phyloP scores from a whole-genome alignment of 495 filamentous ascomycete genomes.

The Aspergillus saccharolyticus region DNA sequence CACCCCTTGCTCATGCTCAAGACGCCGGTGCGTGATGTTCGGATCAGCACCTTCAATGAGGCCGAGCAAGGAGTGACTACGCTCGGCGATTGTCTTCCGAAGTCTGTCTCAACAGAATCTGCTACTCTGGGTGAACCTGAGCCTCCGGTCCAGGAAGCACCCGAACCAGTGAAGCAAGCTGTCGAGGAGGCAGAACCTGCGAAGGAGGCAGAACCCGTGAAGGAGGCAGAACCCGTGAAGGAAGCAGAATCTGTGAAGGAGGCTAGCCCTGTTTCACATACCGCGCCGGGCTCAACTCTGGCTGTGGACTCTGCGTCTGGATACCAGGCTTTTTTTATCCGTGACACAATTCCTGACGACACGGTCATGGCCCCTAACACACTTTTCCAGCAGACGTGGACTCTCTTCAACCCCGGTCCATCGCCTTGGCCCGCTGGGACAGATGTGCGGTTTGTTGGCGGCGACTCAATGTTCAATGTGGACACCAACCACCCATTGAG shows the following conservation, averaged over 20 bases:
- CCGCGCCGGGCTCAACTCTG: slow-evolving; percentile 22
- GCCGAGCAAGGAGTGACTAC: slow-evolving; percentile 53
- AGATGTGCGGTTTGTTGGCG: slow-evolving; percentile 85
- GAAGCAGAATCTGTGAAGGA: slow-evolving; percentile 54
- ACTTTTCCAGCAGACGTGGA: slow-evolving; percentile 87
- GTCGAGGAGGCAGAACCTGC: slow-evolving; percentile 49
- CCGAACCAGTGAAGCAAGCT: slow-evolving; percentile 29
- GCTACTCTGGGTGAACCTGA: slow-evolving; percentile 44
- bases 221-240: slow-evolving; percentile 47
- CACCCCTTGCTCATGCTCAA: slow-evolving; percentile 97
- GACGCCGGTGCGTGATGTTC: slow-evolving; percentile 84
- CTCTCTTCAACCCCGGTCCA: slow-evolving; percentile 78
- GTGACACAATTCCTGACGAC: slow-evolving; percentile 75
- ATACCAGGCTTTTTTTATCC: slow-evolving; percentile 70
- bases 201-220: slow-evolving; percentile 47
- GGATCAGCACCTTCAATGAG: slow-evolving; percentile 78
- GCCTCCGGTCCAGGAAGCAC: slow-evolving; percentile 57
- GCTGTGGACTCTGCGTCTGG: slow-evolving; percentile 9
- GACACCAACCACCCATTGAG: slow-evolving; percentile 72
- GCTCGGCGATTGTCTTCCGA: slow-evolving; percentile 60
- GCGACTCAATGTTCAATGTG: slow-evolving; percentile 90
- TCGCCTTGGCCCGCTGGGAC: slow-evolving; percentile 80
- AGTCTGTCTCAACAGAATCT: slow-evolving; percentile 48
- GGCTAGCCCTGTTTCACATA: slow-evolving; percentile 46
- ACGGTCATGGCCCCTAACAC: slow-evolving; percentile 60